Base-by-base conservation (phyloP, 228 moss, liverwort and hornwort genomes). In the Sphagnum magellanicum region DNA sequence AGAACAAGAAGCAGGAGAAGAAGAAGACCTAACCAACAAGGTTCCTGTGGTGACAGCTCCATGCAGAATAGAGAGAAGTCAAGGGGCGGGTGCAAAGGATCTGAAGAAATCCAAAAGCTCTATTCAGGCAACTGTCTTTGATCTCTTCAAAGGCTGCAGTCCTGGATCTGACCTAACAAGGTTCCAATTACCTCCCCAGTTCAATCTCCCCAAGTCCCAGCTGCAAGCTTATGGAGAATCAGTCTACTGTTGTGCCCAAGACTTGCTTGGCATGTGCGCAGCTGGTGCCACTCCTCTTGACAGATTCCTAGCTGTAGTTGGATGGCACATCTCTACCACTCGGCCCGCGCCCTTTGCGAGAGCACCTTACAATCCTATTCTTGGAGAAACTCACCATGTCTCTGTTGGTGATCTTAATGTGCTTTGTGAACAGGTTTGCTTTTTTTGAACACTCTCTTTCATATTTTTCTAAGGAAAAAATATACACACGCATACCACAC, bases 181-280 rank as follows among this genome's bases (percentile, higher is more conserved):
- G 52, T 15, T 95, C 72, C 82, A 79, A 72, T 60, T 95, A 17
- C 95, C 95, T 65, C 83, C 92, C 15, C 90, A 90, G 50, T 85
- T 92, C 82, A 95, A 90, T 17, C 68, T 95, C 64, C 95, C 95
- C 51, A 95, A 95, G 76, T 95, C 95, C 53, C 95, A 95, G 83
- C 65, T 95, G 78, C 92, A 92, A 72, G 87, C 76, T 7, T 95
- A 87, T n/a, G 78, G 79, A 5, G 95, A 95, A 60, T 77, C 81
- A 13, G 87, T 95, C 49, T 92, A 92, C 55, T 95, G 92, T 72
- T 90, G 90, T 16, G 66, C 76, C 0, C 80, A 85, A 63, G 83
- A 90, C 63, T 76, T 85, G 15, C 59, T 92, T 79, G 88, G 82
- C 61, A 83, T 75, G 76, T 95, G 95, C 32, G 63, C 90, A 1